A percentile compares a stretch with the other conserved stretches of the same genome.
These are phyloP conservation scores for Hsuehochloa calcarea DNA, from an alignment of 176 grass and related monocot genomes.

Conservation along the genomic window DNA sequence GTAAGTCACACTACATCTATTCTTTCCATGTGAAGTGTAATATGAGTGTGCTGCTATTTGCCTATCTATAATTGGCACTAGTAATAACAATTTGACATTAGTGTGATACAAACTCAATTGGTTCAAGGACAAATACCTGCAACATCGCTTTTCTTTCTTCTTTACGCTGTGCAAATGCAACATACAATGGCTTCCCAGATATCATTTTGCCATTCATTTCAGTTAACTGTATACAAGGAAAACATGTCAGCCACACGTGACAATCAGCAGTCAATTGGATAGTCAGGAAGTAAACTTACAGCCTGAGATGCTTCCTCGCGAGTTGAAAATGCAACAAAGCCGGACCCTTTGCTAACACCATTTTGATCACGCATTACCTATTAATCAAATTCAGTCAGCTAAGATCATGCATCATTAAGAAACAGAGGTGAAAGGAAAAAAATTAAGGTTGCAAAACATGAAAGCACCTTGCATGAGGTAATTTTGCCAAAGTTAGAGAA, in stretches of 20 bases:
- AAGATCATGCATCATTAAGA: conserved; percentile 10
- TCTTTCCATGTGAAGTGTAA: background rate
- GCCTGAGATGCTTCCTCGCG: conserved; percentile 77
- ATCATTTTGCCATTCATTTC: conserved; percentile 99
- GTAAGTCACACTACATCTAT: background rate
- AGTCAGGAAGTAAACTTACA: conserved; percentile 55
- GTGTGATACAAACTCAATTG: background rate
- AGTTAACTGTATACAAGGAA: conserved; percentile 46
- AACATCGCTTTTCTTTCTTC: conserved; percentile 88
- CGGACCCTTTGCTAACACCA: conserved; percentile 85
- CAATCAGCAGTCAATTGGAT: background rate
- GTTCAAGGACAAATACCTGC: conserved; percentile 50
- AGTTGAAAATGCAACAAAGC: conserved; percentile 82
- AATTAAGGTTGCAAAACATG: background rate
- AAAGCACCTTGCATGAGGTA: conserved; percentile 84
- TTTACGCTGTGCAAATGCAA: conserved; percentile 92
- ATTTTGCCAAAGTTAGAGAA: conserved; percentile 77
- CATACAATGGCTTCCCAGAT: conserved; percentile 84
- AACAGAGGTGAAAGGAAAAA: background rate
- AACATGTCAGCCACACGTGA: background rate
- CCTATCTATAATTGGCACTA: background rate
- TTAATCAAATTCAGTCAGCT: conserved; percentile 27
- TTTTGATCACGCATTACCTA: conserved; percentile 86
- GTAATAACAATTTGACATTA: background rate
- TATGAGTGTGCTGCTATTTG: background rate